These are phyloP conservation scores for Plectosphaerella plurivora DNA, from an alignment of 2,329 filamentous ascomycete species.

Conservation along the genomic window DNA sequence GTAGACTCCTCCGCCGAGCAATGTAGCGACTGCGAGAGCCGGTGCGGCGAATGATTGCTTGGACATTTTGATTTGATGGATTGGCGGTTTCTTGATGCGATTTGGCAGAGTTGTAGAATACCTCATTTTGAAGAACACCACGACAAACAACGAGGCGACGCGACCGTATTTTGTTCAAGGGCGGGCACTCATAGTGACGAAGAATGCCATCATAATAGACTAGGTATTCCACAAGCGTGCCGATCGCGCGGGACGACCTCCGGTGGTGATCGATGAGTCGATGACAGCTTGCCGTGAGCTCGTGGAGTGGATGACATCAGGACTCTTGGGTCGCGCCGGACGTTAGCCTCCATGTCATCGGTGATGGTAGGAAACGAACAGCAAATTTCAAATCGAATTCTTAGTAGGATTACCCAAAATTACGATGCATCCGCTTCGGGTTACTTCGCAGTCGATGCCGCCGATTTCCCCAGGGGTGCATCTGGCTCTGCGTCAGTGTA, in stretches of 20 bases:
- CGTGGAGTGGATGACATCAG: constrained; percentile 12
- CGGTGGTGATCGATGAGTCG: constrained; percentile 5
- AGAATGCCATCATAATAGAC: constrained; percentile 9
- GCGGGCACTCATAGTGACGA: constrained; percentile 2
- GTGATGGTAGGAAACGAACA: too few species aligned
- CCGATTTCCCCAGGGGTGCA: not conserved
- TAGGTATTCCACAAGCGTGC: too few species aligned
- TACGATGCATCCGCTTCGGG: not conserved
- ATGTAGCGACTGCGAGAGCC: constrained; percentile 4
- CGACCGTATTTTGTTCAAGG: too few species aligned
- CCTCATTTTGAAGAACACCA: not conserved
- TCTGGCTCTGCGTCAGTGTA: constrained; percentile 2
- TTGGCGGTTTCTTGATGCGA: not conserved
- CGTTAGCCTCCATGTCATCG: too few species aligned
- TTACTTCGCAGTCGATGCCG: not conserved
- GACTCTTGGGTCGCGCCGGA: not conserved
- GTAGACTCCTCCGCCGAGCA: constrained; percentile 10
- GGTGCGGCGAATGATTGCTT: constrained; percentile 3
- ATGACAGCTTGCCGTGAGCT: constrained; percentile 12
- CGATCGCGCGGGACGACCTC: too few species aligned
- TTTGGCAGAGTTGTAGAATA: not conserved
- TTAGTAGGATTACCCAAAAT: too few species aligned
- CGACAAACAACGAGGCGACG: too few species aligned
- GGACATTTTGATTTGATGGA: constrained; percentile 1
- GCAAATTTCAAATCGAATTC: too few species aligned